Percentiles rank a stretch among this genome's conserved stretches.
phyloP scores from a whole-genome alignment of 2,329 filamentous ascomycete species.

The Sodiomyces alkalinus region DNA sequence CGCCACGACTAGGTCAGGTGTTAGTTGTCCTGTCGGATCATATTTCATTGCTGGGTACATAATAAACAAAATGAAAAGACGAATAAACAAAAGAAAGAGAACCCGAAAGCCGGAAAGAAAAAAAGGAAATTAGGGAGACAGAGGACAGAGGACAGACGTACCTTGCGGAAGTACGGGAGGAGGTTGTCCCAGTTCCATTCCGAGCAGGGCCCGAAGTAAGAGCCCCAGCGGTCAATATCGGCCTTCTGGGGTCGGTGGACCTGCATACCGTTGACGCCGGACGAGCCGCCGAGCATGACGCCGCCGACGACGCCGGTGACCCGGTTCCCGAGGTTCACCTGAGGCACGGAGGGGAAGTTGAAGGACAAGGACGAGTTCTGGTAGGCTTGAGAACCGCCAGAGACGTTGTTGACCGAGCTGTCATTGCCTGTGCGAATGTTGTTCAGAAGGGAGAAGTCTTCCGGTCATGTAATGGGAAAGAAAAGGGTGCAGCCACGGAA shows the following conservation, averaged over 20 bases:
- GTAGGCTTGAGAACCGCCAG: constrained; percentile 4
- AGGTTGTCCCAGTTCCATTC: constrained; percentile 14
- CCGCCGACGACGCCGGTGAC: constrained; percentile 9
- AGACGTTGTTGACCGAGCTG: constrained; percentile 10
- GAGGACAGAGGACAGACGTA: too few relatives aligned
- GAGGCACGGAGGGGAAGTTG: constrained; percentile 7
- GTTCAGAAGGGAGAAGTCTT: constrained; percentile 3
- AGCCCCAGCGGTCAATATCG: constrained; percentile 14
- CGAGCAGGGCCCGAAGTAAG: constrained; percentile 8
- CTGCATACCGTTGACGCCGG: constrained; percentile 13
- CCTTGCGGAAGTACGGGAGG: constrained; percentile 15
- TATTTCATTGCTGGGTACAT: neutral
- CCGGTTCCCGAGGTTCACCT: constrained; percentile 7
- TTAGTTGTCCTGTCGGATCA: neutral
- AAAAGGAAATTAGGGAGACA: too few relatives aligned
- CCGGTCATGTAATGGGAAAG: neutral
- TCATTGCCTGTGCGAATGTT: constrained; percentile 8
- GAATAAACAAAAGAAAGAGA: constrained; percentile 3
- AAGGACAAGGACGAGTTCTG: constrained; percentile 2
- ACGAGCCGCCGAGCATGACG: constrained; percentile 13
- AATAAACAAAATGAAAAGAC: too few relatives aligned
- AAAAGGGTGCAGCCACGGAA: too few relatives aligned
- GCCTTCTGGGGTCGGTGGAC: constrained; percentile 13
- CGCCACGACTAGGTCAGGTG: constrained; percentile 7
- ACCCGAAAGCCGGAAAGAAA: too few relatives aligned